These are phyloP conservation scores for Stachybotrys echinatus DNA, from an alignment of 2,329 filamentous ascomycete genomes.

Conservation along the genomic window DNA sequence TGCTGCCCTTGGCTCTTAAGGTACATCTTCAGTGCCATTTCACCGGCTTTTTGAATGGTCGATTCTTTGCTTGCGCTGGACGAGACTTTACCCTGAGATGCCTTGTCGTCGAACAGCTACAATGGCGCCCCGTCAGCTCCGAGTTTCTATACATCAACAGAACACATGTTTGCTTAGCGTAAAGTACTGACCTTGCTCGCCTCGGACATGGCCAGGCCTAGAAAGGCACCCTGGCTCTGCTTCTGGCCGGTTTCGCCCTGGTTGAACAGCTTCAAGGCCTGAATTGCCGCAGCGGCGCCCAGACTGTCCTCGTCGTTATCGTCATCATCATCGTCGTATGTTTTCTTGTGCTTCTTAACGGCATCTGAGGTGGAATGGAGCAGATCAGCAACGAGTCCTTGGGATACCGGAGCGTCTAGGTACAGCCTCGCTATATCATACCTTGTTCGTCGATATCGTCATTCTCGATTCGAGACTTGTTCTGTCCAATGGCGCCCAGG, in stretches of 20 bases:
- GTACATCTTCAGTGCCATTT: slow-evolving; percentile 89
- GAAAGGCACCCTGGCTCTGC: slow-evolving; percentile 70
- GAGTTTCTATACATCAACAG: not conserved
- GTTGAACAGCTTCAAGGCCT: slow-evolving; percentile 76
- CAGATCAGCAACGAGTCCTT: too few species aligned
- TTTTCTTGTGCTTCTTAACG: slow-evolving; percentile 68
- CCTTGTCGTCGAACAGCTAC: slow-evolving; percentile 56
- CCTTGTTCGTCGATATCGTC: slow-evolving; percentile 47
- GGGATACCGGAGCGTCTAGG: too few species aligned
- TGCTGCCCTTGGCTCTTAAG: slow-evolving; percentile 64
- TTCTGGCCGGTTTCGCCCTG: slow-evolving; percentile 42
- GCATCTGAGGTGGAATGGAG: too few species aligned
- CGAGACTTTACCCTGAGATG: slow-evolving; percentile 45
- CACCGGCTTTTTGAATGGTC: slow-evolving; percentile 70
- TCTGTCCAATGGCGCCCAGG: slow-evolving; percentile 41
- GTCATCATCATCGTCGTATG: slow-evolving; percentile 51
- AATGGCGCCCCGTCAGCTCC: not conserved
- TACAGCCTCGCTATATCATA: slow-evolving; percentile 22
- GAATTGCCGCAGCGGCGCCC: slow-evolving; percentile 73
- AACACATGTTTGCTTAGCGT: not conserved
- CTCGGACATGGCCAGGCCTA: slow-evolving; percentile 83
- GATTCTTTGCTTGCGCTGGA: slow-evolving; percentile 70
- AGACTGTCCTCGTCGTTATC: slow-evolving; percentile 46
- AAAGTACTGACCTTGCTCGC: slow-evolving; percentile 64
- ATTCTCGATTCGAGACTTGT: slow-evolving; percentile 41